Conservation (phyloP, 2,329 filamentous ascomycete species). For the Ophiostoma pallidulum region DNA sequence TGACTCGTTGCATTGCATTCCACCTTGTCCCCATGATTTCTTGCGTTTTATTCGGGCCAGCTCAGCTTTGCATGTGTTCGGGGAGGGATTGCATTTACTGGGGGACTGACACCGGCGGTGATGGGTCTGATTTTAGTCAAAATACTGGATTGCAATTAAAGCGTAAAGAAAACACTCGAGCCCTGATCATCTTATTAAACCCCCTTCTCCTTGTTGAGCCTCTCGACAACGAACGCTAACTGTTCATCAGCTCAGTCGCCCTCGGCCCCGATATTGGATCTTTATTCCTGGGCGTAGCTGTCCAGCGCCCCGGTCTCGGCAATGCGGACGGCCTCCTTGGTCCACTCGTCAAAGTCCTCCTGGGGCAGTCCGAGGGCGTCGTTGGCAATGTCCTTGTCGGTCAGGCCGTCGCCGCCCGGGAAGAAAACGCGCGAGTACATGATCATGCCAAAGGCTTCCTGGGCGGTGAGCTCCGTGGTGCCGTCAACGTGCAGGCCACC, state of each 20-base stretch:
- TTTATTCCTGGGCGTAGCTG: slow-evolving; percentile 10
- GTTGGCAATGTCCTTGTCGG: slow-evolving; percentile 32
- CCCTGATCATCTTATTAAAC: too few relatives aligned
- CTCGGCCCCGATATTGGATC: background rate
- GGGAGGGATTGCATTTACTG: too few relatives aligned
- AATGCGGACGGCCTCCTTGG: slow-evolving; percentile 11
- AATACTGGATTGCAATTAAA: too few relatives aligned
- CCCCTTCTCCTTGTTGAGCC: too few relatives aligned
- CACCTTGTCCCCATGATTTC: too few relatives aligned
- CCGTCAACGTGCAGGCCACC: slow-evolving; percentile 11
- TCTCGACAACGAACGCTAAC: background rate
- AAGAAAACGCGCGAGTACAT: slow-evolving; percentile 51
- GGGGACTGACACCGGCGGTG: too few relatives aligned
- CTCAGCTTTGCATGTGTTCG: too few relatives aligned
- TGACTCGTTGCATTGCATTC: too few relatives aligned
- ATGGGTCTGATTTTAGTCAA: too few relatives aligned
- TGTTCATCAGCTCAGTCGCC: background rate
- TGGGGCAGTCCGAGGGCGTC: slow-evolving; percentile 37
- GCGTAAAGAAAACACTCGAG: too few relatives aligned
- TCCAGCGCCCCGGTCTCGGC: background rate
- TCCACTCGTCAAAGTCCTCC: slow-evolving; percentile 18
- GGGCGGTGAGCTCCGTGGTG: slow-evolving; percentile 29
- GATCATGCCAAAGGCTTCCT: slow-evolving; percentile 34
- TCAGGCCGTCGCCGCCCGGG: slow-evolving; percentile 34
- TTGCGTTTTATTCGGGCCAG: too few relatives aligned